Base-by-base conservation (phyloP, 495 filamentous ascomycete species). In the Apiosordaria backusii region DNA sequence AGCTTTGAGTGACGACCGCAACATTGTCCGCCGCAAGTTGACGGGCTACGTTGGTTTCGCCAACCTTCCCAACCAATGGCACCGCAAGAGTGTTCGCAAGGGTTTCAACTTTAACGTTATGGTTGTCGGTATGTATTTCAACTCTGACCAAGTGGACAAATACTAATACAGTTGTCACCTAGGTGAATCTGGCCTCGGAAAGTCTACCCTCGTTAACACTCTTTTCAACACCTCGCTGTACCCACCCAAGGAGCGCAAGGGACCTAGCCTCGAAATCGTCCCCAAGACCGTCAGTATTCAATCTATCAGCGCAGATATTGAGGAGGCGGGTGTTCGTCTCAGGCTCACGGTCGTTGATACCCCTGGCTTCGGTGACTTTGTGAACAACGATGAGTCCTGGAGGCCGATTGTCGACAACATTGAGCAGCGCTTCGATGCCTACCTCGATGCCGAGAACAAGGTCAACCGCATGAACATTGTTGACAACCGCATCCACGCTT, bases 91-190 rank as follows among this genome's bases (percentile, higher is more conserved):
- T 86, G 96, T 99, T 73, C 90, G 95, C 75, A 99, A 99, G 80
- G 95, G 95, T 66, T 99, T 99, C 88, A 99, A 98, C 86, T 99
- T 99, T 86, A 99, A 99, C 76, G 95, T 98, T 66, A 99, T 99
- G 95, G 95, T 99, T 79, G 95, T 99, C 79, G 95, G 95, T 99
- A 84, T 67, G 84, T 85, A 53, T 63, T 54, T 25, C 6, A 15
- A 3, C 9, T 68, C 23, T 50, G 35, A 16, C 0, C 65, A 27
- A n/a, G 15, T 22, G 50, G 19, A 19, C 40, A 64, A 62, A 29
- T 58, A 23, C 71, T 74, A 67, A 66, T 68, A 40, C 52, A 52
- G 59, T 27, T 61, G 16, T 22, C 10, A 55, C 18, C n/a, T 40
- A 99, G 95, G 95, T 88, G 95, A 99, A 89, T 99, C 95, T 70